phyloP scores from a whole-genome alignment of 78 protist species.

The Creolimax fragrantissima region DNA sequence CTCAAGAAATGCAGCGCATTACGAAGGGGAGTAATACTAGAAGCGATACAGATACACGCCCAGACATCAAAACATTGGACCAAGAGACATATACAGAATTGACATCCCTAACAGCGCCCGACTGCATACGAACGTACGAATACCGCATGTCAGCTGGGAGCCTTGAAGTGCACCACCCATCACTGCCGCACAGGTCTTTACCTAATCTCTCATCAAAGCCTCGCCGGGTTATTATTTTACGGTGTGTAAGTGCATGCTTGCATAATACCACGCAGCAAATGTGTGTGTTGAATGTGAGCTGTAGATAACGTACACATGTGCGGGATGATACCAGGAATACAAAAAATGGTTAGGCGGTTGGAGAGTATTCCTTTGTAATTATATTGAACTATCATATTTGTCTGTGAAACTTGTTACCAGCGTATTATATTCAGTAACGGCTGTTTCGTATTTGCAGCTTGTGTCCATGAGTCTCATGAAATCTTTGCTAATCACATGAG shows the following conservation, averaged over 20 bases:
- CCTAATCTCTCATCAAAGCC: neutral
- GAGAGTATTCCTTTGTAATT: too few species aligned
- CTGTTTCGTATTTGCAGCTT: too few species aligned
- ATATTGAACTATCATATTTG: too few species aligned
- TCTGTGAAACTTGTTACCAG: too few species aligned
- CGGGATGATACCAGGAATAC: too few species aligned
- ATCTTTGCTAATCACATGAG: too few species aligned
- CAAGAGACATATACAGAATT: neutral
- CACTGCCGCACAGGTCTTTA: neutral
- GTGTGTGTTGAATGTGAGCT: neutral
- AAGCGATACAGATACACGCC: too few species aligned
- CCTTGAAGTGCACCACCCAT: neutral
- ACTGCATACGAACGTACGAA: neutral
- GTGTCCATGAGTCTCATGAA: too few species aligned
- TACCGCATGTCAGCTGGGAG: neutral
- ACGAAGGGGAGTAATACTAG: too few species aligned
- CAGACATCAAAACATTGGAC: neutral
- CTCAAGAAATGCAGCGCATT: neutral
- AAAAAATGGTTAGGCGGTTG: too few species aligned
- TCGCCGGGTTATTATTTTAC: neutral
- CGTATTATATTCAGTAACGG: too few species aligned
- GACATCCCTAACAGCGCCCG: neutral
- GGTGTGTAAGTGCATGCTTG: neutral
- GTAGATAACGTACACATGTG: neutral
- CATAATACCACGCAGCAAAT: neutral